These are phyloP conservation scores for Polyporus tsugae DNA, from an alignment of 1,284 basidiomycete species.

Conservation along the genomic window DNA sequence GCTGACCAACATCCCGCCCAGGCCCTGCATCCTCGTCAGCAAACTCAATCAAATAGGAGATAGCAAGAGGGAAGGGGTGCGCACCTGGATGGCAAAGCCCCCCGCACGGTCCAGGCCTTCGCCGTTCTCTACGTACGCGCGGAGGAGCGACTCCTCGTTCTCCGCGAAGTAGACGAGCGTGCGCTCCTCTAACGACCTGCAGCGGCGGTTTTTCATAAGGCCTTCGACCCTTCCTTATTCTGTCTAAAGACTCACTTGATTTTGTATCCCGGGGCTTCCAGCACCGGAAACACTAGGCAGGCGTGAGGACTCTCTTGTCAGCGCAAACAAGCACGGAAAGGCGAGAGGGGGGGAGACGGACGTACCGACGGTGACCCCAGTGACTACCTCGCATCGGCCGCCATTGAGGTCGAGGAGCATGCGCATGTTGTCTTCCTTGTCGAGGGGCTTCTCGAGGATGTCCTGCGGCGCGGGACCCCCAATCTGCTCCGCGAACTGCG, in stretches of 20 bases:
- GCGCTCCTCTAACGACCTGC: constrained; percentile 86
- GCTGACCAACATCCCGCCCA: constrained; percentile 82
- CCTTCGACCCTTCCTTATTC: too few relatives aligned
- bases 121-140: constrained; percentile 88
- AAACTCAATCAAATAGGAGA: not conserved
- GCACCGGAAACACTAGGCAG: constrained; percentile 76
- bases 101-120: constrained; percentile 94
- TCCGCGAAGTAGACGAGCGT: constrained; percentile 85
- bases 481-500: constrained; percentile 54
- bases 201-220: too few relatives aligned
- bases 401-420: constrained; percentile 93
- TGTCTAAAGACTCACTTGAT: constrained; percentile 63
- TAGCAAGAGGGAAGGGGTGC: constrained; percentile 10
- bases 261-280: constrained; percentile 87
- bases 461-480: constrained; percentile 56
- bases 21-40: constrained; percentile 57
- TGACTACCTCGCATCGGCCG: constrained; percentile 89
- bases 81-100: constrained; percentile 93
- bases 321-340: too few relatives aligned
- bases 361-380: constrained; percentile 84
- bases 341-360: constrained; percentile 12
- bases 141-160: constrained; percentile 67
- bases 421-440: constrained; percentile 85
- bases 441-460: constrained; percentile 88
- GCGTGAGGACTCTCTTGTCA: constrained; percentile 7